Conservation (phyloP, 805 yeast species). For the Ogataea naganishii region DNA sequence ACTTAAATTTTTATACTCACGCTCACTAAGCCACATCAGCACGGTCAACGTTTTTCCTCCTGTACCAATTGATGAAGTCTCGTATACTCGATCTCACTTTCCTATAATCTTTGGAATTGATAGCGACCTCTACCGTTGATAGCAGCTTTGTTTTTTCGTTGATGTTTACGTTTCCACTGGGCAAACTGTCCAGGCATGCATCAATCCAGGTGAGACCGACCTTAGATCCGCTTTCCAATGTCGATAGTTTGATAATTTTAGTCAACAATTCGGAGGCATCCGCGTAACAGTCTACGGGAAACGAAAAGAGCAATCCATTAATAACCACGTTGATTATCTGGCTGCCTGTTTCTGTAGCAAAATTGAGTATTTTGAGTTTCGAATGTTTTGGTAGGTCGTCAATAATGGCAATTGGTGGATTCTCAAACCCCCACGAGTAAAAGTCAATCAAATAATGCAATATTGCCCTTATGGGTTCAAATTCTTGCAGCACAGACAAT, state of each 20-base stretch:
- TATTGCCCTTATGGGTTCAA: constrained; percentile 60
- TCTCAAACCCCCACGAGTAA: constrained; percentile 73
- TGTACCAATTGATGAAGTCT: constrained; percentile 79
- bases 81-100: constrained; percentile 62
- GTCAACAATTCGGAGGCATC: constrained; percentile 72
- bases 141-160: constrained; percentile 63
- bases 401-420: constrained; percentile 70
- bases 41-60: constrained; percentile 55
- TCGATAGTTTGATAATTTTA: constrained; percentile 46
- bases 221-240: constrained; percentile 33
- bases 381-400: constrained; percentile 39
- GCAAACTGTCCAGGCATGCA: constrained; percentile 45
- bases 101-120: constrained; percentile 62
- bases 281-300: constrained; percentile 58
- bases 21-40: no score
- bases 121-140: constrained; percentile 46
- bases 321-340: constrained; percentile 44
- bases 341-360: constrained; percentile 49
- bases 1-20: no score
- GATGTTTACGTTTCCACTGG: constrained; percentile 51
- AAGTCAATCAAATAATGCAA: constrained; percentile 77
- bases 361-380: constrained; percentile 35
- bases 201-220: constrained; percentile 51
- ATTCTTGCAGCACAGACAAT: constrained; percentile 46
- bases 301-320: constrained; percentile 60